Percentiles rank a stretch among this genome's conserved stretches.
phyloP scores from a whole-genome alignment of 1,139 yeast genomes.

The Pichia sp. region DNA sequence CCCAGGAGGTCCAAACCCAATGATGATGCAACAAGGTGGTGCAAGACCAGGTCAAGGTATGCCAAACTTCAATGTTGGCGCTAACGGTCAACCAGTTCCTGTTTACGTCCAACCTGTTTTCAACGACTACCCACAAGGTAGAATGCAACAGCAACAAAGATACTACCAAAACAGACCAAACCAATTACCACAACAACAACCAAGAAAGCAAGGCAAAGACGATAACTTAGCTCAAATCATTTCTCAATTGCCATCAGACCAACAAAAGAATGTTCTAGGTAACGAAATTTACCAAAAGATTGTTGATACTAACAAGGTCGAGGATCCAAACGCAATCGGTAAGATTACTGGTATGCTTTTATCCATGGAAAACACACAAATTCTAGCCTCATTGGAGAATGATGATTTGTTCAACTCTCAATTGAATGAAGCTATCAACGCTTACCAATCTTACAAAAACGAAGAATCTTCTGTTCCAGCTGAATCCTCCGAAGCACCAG shows the following conservation, averaged over 20 bases:
- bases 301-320: conserved; percentile 76
- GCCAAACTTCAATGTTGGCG: conserved; percentile 70
- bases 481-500: conserved; percentile 6
- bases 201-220: conserved; percentile 16
- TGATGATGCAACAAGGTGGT: conserved; percentile 58
- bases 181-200: conserved; percentile 23
- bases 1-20: conserved; percentile 83
- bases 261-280: conserved; percentile 95
- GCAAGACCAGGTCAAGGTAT: conserved; percentile 63
- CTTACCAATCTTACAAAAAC: conserved; percentile 77
- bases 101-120: conserved; percentile 80
- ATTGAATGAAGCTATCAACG: conserved; percentile 91
- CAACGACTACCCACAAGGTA: conserved; percentile 48
- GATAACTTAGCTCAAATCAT: conserved; percentile 26
- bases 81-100: conserved; percentile 76
- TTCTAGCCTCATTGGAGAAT: conserved; percentile 82
- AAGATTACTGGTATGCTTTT: conserved; percentile 99
- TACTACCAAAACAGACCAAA: conserved; percentile 36
- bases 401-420: conserved; percentile 87
- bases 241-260: conserved; percentile 63
- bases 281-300: conserved; percentile 96
- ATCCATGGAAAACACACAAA: conserved; percentile 91
- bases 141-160: conserved; percentile 38
- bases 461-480: conserved; percentile 23
- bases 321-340: conserved; percentile 94